Conservation (phyloP, 2,329 filamentous ascomycete genomes). For the Stagonosporopsis cucurbitacearum region DNA sequence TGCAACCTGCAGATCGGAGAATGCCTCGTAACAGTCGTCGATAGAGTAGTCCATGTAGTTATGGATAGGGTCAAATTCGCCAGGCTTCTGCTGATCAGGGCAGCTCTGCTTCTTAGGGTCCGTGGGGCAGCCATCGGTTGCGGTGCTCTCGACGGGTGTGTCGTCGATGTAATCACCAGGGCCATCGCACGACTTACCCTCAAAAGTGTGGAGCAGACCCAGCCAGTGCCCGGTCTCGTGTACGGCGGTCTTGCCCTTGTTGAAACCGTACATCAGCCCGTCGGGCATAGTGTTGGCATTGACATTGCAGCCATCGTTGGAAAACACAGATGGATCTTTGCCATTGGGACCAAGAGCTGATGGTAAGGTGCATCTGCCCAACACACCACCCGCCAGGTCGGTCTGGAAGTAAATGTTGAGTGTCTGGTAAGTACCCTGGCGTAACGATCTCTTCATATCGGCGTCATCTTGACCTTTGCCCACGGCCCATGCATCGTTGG, state of each 20-base stretch:
- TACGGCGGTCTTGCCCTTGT: slow-evolving; percentile 54
- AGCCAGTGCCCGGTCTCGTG: slow-evolving; percentile 59
- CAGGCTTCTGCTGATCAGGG: slow-evolving; percentile 48
- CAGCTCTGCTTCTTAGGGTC: slow-evolving; percentile 59
- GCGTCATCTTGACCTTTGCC: slow-evolving; percentile 56
- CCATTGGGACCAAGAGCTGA: slow-evolving; percentile 48
- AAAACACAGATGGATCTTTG: slow-evolving; percentile 52
- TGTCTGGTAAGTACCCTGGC: slow-evolving; percentile 60
- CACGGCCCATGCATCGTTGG: slow-evolving; percentile 62
- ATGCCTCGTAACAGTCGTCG: slow-evolving; percentile 62
- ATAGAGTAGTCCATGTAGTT: slow-evolving; percentile 68
- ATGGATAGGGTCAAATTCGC: slow-evolving; percentile 58
- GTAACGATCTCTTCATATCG: slow-evolving; percentile 60
- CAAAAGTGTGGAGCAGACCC: slow-evolving; percentile 56
- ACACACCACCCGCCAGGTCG: slow-evolving; percentile 55
- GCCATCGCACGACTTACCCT: slow-evolving; percentile 54
- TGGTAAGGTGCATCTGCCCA: slow-evolving; percentile 63
- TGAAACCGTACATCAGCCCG: slow-evolving; percentile 58
- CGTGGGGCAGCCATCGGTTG: slow-evolving; percentile 63
- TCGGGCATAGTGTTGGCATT: slow-evolving; percentile 64
- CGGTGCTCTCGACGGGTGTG: slow-evolving; percentile 50
- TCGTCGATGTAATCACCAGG: slow-evolving; percentile 55
- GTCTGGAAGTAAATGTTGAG: slow-evolving; percentile 68
- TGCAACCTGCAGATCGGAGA: slow-evolving; percentile 58
- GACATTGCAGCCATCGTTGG: slow-evolving; percentile 63